phyloP scores from a whole-genome alignment of 2,329 filamentous ascomycete species.

The Xylariomycetidae sp. region DNA sequence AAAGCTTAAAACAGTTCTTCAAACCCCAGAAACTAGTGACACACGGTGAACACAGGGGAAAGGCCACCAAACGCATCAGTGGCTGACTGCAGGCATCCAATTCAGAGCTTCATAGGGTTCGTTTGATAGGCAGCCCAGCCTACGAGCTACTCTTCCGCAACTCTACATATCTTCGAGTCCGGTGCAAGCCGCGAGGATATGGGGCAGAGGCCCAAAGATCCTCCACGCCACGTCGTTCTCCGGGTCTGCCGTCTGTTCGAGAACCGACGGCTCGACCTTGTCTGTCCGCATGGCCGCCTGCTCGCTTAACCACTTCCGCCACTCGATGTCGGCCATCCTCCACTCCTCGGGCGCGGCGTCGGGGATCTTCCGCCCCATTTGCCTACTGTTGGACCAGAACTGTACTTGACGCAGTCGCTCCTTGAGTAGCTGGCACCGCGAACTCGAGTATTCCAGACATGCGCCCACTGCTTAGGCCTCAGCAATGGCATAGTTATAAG shows the following conservation, averaged over 20 bases:
- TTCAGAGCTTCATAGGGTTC: too few relatives aligned
- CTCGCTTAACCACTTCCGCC: conserved; percentile 21
- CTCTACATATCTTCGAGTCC: conserved; percentile 1
- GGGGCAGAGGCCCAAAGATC: conserved; percentile 20
- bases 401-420: conserved; percentile 20
- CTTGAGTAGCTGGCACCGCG: conserved; percentile 17
- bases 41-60: too few relatives aligned
- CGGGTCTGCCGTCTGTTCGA: conserved; percentile 1
- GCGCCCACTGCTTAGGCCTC: conserved; percentile 15
- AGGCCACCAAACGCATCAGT: too few relatives aligned
- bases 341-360: conserved; percentile 18
- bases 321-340: conserved; percentile 18
- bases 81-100: too few relatives aligned
- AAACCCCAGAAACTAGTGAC: too few relatives aligned
- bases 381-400: conserved; percentile 13
- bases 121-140: too few relatives aligned
- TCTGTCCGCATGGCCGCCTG: too few relatives aligned
- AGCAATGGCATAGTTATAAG: too few relatives aligned
- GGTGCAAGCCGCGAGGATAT: conserved; percentile 17
- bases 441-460: conserved; percentile 21
- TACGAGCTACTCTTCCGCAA: too few relatives aligned
- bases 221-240: conserved; percentile 9
- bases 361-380: conserved; percentile 15
- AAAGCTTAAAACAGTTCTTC: too few relatives aligned
- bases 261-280: too few relatives aligned